Conservation (phyloP, 129 eudicot genomes). For the Pseudognaphalium luteoalbum region DNA sequence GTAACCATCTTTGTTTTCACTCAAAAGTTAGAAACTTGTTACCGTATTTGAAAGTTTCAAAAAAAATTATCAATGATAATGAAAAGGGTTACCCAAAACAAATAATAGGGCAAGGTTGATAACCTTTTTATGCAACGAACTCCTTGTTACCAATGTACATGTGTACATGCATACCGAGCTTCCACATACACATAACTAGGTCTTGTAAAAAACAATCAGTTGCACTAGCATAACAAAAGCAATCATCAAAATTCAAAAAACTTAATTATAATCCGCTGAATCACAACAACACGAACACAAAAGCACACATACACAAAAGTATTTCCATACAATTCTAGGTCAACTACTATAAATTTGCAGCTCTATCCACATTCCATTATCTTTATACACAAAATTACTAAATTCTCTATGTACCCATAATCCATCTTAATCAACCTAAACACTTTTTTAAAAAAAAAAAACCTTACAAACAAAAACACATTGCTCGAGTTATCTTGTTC, state of each 20-base stretch:
- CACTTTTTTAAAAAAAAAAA: neutral
- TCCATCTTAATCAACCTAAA: neutral
- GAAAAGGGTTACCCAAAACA: neutral
- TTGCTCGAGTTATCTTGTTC: neutral
- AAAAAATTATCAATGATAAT: neutral
- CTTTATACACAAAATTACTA: neutral
- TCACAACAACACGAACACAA: neutral
- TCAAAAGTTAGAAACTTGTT: neutral
- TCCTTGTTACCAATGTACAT: neutral
- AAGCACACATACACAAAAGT: neutral
- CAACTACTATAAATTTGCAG: neutral
- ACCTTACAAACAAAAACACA: conserved; percentile 20
- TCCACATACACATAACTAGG: neutral
- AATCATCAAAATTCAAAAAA: too few relatives aligned
- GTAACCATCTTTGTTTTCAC: neutral
- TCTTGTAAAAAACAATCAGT: neutral
- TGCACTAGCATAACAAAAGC: neutral
- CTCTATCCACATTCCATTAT: neutral
- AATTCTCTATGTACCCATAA: neutral
- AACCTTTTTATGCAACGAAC: neutral
- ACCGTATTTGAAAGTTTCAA: neutral
- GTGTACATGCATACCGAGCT: neutral
- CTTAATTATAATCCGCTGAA: neutral
- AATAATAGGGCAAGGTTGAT: neutral
- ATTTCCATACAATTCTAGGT: neutral